These are phyloP conservation scores for Lepidium aucheri DNA, from an alignment of 345 rosid genomes.

Conservation along the genomic window DNA sequence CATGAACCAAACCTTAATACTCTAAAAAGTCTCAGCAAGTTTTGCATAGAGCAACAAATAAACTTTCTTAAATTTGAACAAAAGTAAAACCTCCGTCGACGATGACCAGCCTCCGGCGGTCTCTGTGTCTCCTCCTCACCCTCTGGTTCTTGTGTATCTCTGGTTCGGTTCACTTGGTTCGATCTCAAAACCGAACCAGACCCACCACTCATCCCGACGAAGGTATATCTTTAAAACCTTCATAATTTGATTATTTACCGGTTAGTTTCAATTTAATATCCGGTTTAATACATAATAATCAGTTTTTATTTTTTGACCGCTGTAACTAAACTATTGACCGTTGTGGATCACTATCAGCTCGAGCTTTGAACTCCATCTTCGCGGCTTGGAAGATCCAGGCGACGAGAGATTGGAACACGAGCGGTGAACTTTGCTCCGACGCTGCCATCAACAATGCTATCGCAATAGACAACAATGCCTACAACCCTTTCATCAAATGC, in stretches of 20 bases:
- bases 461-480: background rate
- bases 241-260: too few species aligned
- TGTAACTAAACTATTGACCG: too few species aligned
- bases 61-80: background rate
- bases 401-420: constrained; percentile 35
- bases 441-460: constrained; percentile 26
- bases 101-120: constrained; percentile 3
- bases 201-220: constrained; percentile 8
- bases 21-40: too few species aligned
- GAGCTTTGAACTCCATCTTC: constrained; percentile 22
- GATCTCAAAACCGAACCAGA: constrained; percentile 15
- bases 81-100: background rate
- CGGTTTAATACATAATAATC: too few species aligned
- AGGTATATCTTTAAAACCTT: background rate
- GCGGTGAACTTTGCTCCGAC: constrained; percentile 54
- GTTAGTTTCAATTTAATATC: too few species aligned
- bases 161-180: background rate
- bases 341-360: background rate
- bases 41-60: background rate
- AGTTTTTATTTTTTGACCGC: too few species aligned
- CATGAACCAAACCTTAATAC: too few species aligned
- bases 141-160: background rate
- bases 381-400: constrained; percentile 7
- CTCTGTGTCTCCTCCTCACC: background rate
- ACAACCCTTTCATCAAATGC: constrained; percentile 55